Evolutionary conservation across 306 rosid genomes (phyloP).

Genomic region (Astragalus membranaceus): DNA sequence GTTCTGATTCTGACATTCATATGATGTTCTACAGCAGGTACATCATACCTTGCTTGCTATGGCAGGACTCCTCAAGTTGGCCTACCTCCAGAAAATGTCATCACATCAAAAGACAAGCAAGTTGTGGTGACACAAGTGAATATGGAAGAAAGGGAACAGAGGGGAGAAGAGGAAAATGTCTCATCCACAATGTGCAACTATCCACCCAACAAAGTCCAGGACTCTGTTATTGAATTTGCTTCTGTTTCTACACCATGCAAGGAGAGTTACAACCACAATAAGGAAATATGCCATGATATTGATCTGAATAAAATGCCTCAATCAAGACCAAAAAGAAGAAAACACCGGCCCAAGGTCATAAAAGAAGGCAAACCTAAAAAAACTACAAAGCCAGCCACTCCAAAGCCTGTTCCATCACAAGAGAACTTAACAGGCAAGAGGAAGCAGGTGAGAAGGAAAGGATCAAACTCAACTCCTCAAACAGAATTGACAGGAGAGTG

Average conservation of each 20-base stretch:
- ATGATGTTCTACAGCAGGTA: constrained; percentile 28
- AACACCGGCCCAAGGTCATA: constrained; percentile 90
- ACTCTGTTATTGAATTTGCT: constrained; percentile 23
- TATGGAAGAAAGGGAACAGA: constrained; percentile 16
- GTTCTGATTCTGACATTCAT: constrained; percentile 8
- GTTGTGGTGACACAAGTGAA: constrained; percentile 15
- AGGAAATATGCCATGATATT: constrained; percentile 30
- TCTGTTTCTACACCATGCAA: constrained; percentile 32
- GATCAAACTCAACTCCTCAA: constrained; percentile 19
- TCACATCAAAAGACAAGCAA: constrained; percentile 25
- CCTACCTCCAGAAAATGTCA: constrained; percentile 41
- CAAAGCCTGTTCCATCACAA: constrained; percentile 35
- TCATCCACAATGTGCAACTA: constrained; percentile 7
- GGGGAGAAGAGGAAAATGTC: constrained; percentile 20
- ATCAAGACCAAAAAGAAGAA: constrained; percentile 51
- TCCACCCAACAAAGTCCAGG: background rate
- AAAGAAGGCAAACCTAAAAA: constrained; percentile 53
- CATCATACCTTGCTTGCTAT: constrained; percentile 13
- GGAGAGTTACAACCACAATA: constrained; percentile 33
- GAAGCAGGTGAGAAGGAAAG: constrained; percentile 52
- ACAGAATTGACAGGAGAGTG: constrained; percentile 20
- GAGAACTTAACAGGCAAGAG: constrained; percentile 37
- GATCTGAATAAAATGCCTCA: constrained; percentile 45
- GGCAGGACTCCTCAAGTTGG: constrained; percentile 26
- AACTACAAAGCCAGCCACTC: constrained; percentile 32